Evolutionary conservation across 768 basidiomycete genomes (phyloP), one percentile per base, ranked within the genome.

Genomic region (Pleurotus platypus): DNA sequence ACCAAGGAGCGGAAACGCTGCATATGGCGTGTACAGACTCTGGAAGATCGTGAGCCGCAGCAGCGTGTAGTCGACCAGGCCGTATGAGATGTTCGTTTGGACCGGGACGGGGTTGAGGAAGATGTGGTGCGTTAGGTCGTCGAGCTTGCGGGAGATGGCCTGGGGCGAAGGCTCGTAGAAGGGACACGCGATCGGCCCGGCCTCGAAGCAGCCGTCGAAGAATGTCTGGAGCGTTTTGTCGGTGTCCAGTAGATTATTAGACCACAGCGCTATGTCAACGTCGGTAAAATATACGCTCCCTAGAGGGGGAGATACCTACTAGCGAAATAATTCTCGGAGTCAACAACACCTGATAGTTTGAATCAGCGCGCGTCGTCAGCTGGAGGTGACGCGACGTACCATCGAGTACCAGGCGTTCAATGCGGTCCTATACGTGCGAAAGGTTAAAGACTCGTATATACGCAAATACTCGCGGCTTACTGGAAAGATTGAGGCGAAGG

Each of bases 401-500:
- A 49, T 74, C 72, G 27, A 73, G 63, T n/a, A 68, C 57, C 1
- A 74, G 42, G 20, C 72, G 67, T 12, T 64, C 70, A 6, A 74
- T 63, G 18, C 70, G 66, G 57, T 72, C 67, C 69, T 67, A 49
- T 16, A 47, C 13, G 24, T 48, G 11, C 1, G 24, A 15, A 37
- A 56, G 16, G 11, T 9, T 51, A 18, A 20, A 39, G 22, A 38
- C 24, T 11, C 40, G 8, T 4, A 42, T 4, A 18, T 12, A 16
- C 13, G 35, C 8, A 51, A 9, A 27, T 6, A 11, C 16, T 6
- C 5, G 27, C 18, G 11, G 49, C 64, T 47, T 58, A 70, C 73
- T 1, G 75, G 74, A 55, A 73, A 72, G 49, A 73, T 57, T 1
- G 73, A 46, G 1, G 73, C 70, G 58, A 72, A 74, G 0, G 70